Evolutionary conservation across 2,329 filamentous ascomycete species (phyloP).

Genomic region (Fusarium setosum): DNA sequence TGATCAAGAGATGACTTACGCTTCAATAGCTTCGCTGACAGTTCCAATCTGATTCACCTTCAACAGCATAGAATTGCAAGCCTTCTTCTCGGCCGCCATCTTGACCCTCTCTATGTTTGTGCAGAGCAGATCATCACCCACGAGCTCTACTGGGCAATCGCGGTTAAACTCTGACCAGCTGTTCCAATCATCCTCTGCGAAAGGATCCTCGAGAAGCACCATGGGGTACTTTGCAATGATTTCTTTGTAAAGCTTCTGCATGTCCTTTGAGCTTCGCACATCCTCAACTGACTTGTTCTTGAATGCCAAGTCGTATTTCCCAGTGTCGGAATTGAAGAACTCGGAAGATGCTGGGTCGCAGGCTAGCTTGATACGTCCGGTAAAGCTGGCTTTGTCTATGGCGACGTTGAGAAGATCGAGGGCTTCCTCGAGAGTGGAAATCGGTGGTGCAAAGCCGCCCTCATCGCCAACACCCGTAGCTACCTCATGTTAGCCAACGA

Average conservation of each 20-base stretch:
- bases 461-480: neutral
- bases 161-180: neutral
- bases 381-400: neutral
- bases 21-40: neutral
- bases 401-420: neutral
- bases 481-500: neutral
- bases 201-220: neutral
- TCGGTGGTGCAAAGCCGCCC: neutral
- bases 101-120: neutral
- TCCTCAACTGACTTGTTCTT: neutral
- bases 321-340: neutral
- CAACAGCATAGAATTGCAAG: neutral
- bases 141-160: neutral
- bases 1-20: neutral
- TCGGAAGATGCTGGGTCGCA: neutral
- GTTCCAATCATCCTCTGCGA: neutral
- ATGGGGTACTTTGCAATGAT: neutral
- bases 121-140: neutral
- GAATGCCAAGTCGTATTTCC: neutral
- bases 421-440: neutral
- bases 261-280: neutral
- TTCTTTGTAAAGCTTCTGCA: neutral
- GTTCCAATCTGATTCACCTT: neutral
- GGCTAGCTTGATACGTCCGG: neutral
- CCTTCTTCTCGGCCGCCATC: neutral